Base-by-base conservation (phyloP, 176 grass and related monocot species). In the Oryza rufipogon region DNA sequence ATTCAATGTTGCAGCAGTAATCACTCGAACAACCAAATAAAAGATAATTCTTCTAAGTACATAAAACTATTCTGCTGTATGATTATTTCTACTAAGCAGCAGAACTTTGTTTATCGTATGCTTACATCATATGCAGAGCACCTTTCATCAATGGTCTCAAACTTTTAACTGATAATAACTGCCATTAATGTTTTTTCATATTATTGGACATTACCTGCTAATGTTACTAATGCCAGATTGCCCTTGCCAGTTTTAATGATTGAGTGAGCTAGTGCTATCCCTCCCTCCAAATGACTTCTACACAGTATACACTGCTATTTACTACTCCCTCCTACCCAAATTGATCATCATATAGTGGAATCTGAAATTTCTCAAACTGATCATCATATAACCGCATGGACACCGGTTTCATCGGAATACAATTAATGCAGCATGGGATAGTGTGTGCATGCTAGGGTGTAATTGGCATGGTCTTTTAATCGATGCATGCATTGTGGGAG, bases 161-260 rank as follows among this genome's bases (percentile, higher is more conserved):
- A 5, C 22, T 63, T 60, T 23, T 6, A 67, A 68, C 64, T 22
- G 60, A 23, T 15, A 13, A 79, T 64, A 3, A 23, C 28, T 75
- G 26, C 12, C 49, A 20, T 0, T 61, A 46, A 79, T 38, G 42
- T 46, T 79, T 70, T 11, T 3, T 45, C 22, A 13, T 33, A 34
- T 46, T 16, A 56, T 9, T 32, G 22, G 13, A 44, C 46, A 9
- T 60, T 30, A 71, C 23, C 1, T 17, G 44, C 36, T 61, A 63
- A 30, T 83, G 51, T 20, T 3, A 77, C 65, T 51, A 87, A 14
- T 73, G 4, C 4, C 16, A 39, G 28, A 88, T 26, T 73, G 4
- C 2, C 7, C 19, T 20, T 65, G 22, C 32, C 74, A 66, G 11
- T 58, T 49, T 52, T 4, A 65, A 7, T 39, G 3, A 74, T 17